These are phyloP conservation scores for Spongispora temasekensis DNA, from an alignment of 1,284 basidiomycete species.

Conservation along the genomic window DNA sequence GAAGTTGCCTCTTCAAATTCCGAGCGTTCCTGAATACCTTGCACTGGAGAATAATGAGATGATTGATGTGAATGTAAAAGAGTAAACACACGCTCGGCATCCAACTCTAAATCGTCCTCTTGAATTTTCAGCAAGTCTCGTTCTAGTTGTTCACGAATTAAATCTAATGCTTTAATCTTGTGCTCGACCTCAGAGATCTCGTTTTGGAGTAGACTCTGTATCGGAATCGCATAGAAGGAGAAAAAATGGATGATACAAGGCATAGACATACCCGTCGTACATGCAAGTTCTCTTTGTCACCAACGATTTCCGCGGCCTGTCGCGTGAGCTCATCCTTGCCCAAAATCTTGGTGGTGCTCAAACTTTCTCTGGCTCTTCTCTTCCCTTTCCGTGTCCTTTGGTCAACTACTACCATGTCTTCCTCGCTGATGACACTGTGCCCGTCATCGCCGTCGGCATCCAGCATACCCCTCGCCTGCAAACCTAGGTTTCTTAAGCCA, in stretches of 20 bases:
- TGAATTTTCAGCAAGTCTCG: slow-evolving; percentile 84
- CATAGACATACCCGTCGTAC: slow-evolving; percentile 73
- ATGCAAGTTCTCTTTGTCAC: slow-evolving; percentile 88
- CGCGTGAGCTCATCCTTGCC: slow-evolving; percentile 80
- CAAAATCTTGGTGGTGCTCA: slow-evolving; percentile 69
- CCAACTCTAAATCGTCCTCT: slow-evolving; percentile 94
- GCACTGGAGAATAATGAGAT: slow-evolving; percentile 51
- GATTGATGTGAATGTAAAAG: slow-evolving; percentile 1
- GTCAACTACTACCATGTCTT: slow-evolving; percentile 62
- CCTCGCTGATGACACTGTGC: slow-evolving; percentile 64
- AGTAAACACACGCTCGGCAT: slow-evolving; percentile 81
- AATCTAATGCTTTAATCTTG: slow-evolving; percentile 87
- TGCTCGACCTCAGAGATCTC: slow-evolving; percentile 87
- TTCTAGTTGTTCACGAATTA: slow-evolving; percentile 80
- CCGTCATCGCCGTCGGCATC: slow-evolving; percentile 61
- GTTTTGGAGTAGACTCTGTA: slow-evolving; percentile 75
- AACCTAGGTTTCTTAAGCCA: slow-evolving; percentile 77
- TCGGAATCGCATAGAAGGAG: slow-evolving; percentile 15
- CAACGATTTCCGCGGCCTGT: slow-evolving; percentile 81
- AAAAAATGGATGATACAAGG: slow-evolving; percentile 5
- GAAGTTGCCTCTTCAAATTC: slow-evolving; percentile 60
- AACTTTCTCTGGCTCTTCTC: slow-evolving; percentile 63
- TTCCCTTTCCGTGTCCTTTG: slow-evolving; percentile 53
- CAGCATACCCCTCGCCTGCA: slow-evolving; percentile 73
- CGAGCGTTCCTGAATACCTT: slow-evolving; percentile 84